These are phyloP conservation scores for Paramecium tetraurelia DNA, from an alignment of 73 alveolate genomes.

Conservation along the genomic window DNA sequence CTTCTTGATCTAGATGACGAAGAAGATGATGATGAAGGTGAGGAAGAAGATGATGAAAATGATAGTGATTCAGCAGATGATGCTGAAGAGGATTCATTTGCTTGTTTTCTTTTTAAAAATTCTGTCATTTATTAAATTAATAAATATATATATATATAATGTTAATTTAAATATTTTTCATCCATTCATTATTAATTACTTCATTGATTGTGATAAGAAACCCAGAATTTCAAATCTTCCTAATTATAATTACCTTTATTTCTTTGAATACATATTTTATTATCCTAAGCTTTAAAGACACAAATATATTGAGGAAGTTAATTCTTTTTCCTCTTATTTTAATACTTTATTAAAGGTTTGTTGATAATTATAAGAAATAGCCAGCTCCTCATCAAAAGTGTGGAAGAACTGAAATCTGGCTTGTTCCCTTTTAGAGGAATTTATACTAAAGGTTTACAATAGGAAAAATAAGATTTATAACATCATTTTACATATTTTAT, in stretches of 20 bases:
- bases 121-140: not conserved
- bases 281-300: too few relatives aligned
- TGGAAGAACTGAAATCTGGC: not conserved
- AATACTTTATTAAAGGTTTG: too few relatives aligned
- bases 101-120: not conserved
- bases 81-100: slow-evolving; percentile 5
- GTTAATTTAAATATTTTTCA: not conserved
- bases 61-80: slow-evolving; percentile 41
- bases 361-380: too few relatives aligned
- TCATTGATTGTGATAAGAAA: not conserved
- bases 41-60: not conserved
- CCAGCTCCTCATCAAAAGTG: not conserved
- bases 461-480: not conserved
- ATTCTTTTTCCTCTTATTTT: too few relatives aligned
- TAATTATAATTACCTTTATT: not conserved
- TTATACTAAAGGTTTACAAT: not conserved
- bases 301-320: too few relatives aligned
- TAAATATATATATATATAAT: not conserved
- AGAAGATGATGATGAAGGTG: slow-evolving; percentile 45
- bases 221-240: not conserved
- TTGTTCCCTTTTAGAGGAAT: not conserved
- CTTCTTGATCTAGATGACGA: slow-evolving; percentile 49
- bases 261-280: not conserved
- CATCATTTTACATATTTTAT: too few relatives aligned
- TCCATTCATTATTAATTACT: not conserved